Percentiles rank a stretch among this genome's conserved stretches.
Conservation (phyloP, 768 basidiomycete species). For the Lactarius pseudohatsudake region DNA sequence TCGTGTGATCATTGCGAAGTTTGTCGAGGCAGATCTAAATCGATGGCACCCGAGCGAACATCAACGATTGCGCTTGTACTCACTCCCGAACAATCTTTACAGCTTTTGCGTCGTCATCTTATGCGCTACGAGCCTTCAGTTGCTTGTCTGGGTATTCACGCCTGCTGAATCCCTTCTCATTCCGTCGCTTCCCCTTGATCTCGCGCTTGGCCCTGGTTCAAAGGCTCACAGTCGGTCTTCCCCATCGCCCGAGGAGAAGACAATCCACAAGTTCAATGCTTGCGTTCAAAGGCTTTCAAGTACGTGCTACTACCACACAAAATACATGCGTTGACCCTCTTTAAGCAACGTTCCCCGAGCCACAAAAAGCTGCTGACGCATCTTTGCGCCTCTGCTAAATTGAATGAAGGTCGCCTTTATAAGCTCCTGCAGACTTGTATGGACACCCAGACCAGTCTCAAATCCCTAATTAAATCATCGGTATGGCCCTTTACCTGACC, state of each 20-base stretch:
- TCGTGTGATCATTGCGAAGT: too few relatives aligned
- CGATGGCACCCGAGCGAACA: too few relatives aligned
- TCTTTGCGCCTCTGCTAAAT: slow-evolving; percentile 75
- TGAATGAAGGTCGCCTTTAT: slow-evolving; percentile 85
- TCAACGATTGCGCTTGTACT: too few relatives aligned
- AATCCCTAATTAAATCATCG: slow-evolving; percentile 71
- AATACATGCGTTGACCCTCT: background rate
- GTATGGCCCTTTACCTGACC: slow-evolving; percentile 42
- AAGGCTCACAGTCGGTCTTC: too few relatives aligned
- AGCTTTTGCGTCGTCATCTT: too few relatives aligned
- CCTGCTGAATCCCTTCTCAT: too few relatives aligned
- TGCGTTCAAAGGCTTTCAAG: slow-evolving; percentile 61
- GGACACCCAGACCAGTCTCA: slow-evolving; percentile 83
- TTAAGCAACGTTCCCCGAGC: slow-evolving; percentile 61
- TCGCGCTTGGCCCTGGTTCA: too few relatives aligned
- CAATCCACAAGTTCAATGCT: slow-evolving; percentile 54
- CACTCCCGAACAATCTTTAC: too few relatives aligned
- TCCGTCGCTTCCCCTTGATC: too few relatives aligned
- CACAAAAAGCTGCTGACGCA: slow-evolving; percentile 76
- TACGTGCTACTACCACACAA: slow-evolving; percentile 38
- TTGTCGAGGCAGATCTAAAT: too few relatives aligned
- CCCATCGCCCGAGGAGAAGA: slow-evolving; percentile 63
- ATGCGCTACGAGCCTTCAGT: too few relatives aligned
- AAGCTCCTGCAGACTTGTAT: slow-evolving; percentile 78
- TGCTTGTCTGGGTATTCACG: too few relatives aligned